phyloP scores from a whole-genome alignment of 441 rosid genomes.

The Raphanus hybrid region DNA sequence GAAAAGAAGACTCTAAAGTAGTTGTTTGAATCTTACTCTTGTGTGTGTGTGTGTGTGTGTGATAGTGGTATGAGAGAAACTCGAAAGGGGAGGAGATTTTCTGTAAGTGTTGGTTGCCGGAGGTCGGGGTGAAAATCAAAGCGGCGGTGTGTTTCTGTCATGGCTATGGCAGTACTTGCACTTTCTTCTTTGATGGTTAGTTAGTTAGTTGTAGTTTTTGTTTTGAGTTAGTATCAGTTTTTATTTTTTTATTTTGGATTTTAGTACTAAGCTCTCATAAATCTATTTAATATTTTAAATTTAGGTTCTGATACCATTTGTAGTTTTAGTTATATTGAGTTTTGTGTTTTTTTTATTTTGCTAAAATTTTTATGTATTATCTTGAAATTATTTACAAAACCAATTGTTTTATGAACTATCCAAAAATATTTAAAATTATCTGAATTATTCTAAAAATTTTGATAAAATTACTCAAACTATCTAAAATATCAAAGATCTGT shows the following conservation, averaged over 20 bases:
- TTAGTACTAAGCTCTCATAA: too few species aligned
- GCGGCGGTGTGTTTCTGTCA: slow-evolving; percentile 79
- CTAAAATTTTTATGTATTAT: too few species aligned
- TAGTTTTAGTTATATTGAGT: neutral
- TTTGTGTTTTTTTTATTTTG: too few species aligned
- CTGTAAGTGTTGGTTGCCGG: slow-evolving; percentile 86
- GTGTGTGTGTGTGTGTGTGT: neutral
- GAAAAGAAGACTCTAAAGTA: neutral
- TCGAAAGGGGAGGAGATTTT: slow-evolving; percentile 76
- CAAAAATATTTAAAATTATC: neutral
- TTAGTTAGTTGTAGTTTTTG: neutral
- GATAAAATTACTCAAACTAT: neutral
- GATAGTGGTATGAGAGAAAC: slow-evolving; percentile 83
- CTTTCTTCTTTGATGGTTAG: slow-evolving; percentile 97
- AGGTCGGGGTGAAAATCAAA: slow-evolving; percentile 58
- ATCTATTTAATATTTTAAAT: too few species aligned
- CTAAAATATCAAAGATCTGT: neutral
- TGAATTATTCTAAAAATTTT: neutral
- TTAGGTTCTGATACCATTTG: too few species aligned
- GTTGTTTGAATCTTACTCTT: neutral
- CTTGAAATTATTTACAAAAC: too few species aligned
- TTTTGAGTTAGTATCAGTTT: neutral
- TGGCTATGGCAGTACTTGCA: slow-evolving; percentile 98
- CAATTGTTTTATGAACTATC: neutral
- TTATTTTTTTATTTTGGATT: too few species aligned